Conservation (phyloP, 768 basidiomycete genomes). For the Hirschioporus abietinus region DNA sequence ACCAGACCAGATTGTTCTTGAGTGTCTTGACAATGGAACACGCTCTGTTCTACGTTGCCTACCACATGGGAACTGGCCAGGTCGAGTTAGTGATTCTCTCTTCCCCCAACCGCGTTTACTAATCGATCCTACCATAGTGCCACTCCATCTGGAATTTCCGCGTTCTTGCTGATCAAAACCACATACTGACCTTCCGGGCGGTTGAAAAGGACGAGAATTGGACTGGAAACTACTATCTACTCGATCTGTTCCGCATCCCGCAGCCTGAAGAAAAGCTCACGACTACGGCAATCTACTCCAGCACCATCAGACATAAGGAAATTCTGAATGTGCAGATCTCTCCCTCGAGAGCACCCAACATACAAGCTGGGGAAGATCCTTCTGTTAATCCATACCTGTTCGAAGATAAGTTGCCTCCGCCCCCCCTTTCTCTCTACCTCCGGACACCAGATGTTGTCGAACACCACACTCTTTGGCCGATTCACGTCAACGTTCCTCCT, state of each 20-base stretch:
- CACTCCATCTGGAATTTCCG: constrained; percentile 49
- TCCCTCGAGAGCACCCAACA: not conserved
- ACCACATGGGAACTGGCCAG: constrained; percentile 11
- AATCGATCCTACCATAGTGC: constrained; percentile 25
- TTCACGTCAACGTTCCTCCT: not conserved
- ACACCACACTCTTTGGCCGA: not conserved
- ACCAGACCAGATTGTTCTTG: constrained; percentile 36
- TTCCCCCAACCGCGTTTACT: not conserved
- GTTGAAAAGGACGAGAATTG: constrained; percentile 19
- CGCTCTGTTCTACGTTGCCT: constrained; percentile 35
- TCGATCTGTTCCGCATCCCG: not conserved
- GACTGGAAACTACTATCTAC: not conserved
- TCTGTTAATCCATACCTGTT: not conserved
- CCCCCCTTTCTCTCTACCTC: not conserved
- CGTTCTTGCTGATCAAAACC: constrained; percentile 44
- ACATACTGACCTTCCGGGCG: constrained; percentile 47
- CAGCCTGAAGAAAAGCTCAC: not conserved
- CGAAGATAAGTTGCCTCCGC: not conserved
- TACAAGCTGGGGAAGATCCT: not conserved
- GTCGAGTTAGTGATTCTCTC: not conserved
- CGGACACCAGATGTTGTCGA: not conserved
- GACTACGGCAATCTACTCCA: not conserved
- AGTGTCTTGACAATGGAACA: constrained; percentile 32
- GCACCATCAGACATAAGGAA: not conserved
- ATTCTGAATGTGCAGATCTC: constrained; percentile 1